A percentile compares a stretch with the other conserved stretches of the same genome.
Evolutionary conservation across 2,329 filamentous ascomycete species (phyloP).

Genomic region (Apiospora phragmitis): DNA sequence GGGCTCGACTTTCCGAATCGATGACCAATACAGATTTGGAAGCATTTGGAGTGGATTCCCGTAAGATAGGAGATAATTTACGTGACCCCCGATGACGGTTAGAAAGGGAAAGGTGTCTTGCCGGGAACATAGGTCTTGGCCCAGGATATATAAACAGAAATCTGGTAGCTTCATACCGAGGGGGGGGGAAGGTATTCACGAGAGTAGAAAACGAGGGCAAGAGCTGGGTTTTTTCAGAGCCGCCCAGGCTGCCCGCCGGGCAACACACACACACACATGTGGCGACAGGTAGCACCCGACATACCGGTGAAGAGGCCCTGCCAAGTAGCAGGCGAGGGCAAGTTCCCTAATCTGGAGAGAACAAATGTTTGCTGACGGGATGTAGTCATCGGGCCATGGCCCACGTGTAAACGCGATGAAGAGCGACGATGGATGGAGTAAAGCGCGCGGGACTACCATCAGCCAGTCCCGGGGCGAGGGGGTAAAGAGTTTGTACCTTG

Average conservation of each 20-base stretch:
- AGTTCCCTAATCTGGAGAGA: not conserved
- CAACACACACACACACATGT: not conserved
- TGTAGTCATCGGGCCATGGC: not conserved
- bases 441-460: not conserved
- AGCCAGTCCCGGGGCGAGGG: not conserved
- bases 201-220: not conserved
- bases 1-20: conserved; percentile 9
- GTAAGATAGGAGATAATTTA: not conserved
- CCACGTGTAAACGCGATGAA: not conserved
- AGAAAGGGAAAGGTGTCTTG: not conserved
- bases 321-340: not conserved
- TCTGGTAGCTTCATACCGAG: not conserved
- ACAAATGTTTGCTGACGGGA: not conserved
- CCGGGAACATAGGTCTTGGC: not conserved
- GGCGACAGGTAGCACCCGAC: not conserved
- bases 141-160: not conserved
- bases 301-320: not conserved
- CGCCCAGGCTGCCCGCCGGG: not conserved
- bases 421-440: not conserved
- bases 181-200: not conserved
- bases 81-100: not conserved
- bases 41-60: not conserved
- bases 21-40: conserved; percentile 9
- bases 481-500: not conserved
- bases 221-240: not conserved